These are phyloP conservation scores for Candida maesae DNA, from an alignment of 805 yeast species.

Conservation along the genomic window DNA sequence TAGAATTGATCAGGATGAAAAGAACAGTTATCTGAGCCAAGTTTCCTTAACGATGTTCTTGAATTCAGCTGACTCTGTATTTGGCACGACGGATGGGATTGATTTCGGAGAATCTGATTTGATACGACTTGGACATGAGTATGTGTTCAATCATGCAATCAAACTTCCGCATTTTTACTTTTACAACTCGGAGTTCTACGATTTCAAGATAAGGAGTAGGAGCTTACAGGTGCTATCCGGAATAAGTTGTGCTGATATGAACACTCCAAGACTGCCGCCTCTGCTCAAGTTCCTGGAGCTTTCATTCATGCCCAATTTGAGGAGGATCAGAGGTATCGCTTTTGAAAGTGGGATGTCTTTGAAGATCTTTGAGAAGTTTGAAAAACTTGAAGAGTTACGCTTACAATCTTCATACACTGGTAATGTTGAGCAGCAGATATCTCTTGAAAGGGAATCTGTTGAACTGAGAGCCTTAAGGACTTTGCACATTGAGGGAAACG, in stretches of 20 bases:
- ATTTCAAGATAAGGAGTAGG: slow-evolving; percentile 19
- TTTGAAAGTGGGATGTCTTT: slow-evolving; percentile 22
- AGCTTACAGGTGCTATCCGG: slow-evolving; percentile 15
- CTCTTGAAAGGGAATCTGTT: background rate
- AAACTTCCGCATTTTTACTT: slow-evolving; percentile 20
- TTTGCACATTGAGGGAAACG: slow-evolving; percentile 21
- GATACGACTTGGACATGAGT: slow-evolving; percentile 19
- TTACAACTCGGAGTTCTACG: slow-evolving; percentile 10
- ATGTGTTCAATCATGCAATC: slow-evolving; percentile 13
- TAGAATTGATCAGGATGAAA: background rate
- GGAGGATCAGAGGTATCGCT: slow-evolving; percentile 17
- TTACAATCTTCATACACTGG: slow-evolving; percentile 23
- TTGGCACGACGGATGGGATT: slow-evolving; percentile 1
- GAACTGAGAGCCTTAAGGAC: slow-evolving; percentile 7
- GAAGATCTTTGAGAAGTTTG: slow-evolving; percentile 19
- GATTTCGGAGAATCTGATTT: slow-evolving; percentile 7
- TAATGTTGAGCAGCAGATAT: slow-evolving; percentile 5
- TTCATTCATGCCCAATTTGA: slow-evolving; percentile 20
- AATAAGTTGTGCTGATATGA: slow-evolving; percentile 19
- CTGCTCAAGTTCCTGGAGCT: slow-evolving; percentile 18
- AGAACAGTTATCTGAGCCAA: slow-evolving; percentile 8
- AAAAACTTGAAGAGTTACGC: slow-evolving; percentile 11
- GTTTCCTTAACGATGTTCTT: slow-evolving; percentile 13
- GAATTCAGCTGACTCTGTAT: slow-evolving; percentile 8
- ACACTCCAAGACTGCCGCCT: slow-evolving; percentile 20